phyloP scores from a whole-genome alignment of 352 stramenopile species.

The Pythium guiyangense region DNA sequence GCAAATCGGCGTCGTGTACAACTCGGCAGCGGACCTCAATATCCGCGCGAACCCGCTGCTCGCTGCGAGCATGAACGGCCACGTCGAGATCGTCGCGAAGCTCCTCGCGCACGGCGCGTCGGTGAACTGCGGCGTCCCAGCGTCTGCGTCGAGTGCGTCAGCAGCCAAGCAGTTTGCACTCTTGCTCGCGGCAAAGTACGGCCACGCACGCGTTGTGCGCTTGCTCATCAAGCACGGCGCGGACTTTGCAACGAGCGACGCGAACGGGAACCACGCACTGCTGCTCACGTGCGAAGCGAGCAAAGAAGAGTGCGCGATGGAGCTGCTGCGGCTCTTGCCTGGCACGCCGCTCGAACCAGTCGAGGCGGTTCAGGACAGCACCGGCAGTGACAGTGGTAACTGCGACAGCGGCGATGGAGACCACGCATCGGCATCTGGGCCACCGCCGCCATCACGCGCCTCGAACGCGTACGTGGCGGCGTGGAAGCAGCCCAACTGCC shows the following conservation, averaged over 20 bases:
- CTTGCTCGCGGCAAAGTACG: constrained; percentile 90
- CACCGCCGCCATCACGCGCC: background rate
- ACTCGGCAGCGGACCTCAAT: constrained; percentile 56
- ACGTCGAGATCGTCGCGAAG: constrained; percentile 41
- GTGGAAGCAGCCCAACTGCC: constrained; percentile 44
- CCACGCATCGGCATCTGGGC: constrained; percentile 7
- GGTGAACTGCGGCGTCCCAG: constrained; percentile 16
- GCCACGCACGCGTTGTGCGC: constrained; percentile 82
- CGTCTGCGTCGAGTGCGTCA: constrained; percentile 3
- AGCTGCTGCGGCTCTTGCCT: constrained; percentile 25
- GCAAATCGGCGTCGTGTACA: constrained; percentile 74
- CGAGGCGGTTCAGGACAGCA: background rate
- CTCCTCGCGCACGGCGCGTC: constrained; percentile 34
- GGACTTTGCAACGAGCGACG: constrained; percentile 29
- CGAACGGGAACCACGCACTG: constrained; percentile 45
- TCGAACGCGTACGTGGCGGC: constrained; percentile 8
- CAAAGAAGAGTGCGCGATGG: constrained; percentile 46
- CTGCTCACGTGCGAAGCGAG: constrained; percentile 46
- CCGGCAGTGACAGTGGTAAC: background rate
- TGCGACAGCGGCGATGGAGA: background rate
- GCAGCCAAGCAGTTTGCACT: constrained; percentile 50
- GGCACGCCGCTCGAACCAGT: too few relatives aligned
- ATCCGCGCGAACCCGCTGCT: constrained; percentile 50
- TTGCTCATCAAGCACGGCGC: constrained; percentile 57
- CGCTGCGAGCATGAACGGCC: constrained; percentile 70